Evolutionary conservation across 768 basidiomycete species (phyloP), one percentile per base, ranked within the genome.

Genomic region (Psilocybe tampanensis): DNA sequence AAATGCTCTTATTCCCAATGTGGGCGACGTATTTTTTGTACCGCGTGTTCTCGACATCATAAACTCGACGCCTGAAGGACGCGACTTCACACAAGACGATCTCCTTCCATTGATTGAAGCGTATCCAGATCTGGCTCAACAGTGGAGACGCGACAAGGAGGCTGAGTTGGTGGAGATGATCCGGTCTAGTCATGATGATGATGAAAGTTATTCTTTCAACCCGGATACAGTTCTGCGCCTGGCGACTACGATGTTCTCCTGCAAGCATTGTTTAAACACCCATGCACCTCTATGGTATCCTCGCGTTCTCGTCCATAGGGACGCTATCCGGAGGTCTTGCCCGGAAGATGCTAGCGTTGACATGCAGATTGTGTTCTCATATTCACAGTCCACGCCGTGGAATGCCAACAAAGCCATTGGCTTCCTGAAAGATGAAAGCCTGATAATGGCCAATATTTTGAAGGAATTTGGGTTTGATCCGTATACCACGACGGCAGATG

Each of bases 401-500:
- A 48, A 48, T 18, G 8, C 26, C 29, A 17, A 17, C 2, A 1
- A 48, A 32, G 5, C 9, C 5, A 32, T 48, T n/a, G 18, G 13
- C 29, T 48, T 48, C 29, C 15, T 17, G 22, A 34, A 48, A 17
- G n/a, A 48, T 7, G 47, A 48, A 15, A 33, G 24, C 17, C 15
- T 32, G 17, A 15, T n/a, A 8, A 12, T 48, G 26, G 29, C 47
- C 2, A 48, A 48, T 3, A 8, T 48, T n/a, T n/a, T 48, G 12
- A n/a, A 11, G 3, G n/a, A n/a, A 48, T 48, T 29, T 29, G 47
- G 47, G 8, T 47, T 61, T 24, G 64, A 70, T 52, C 66, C 67
- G 11, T 50, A 51, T 13, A 60, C 57, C 13, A 62, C 65, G 1
- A 66, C 65, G n/a, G 61, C 59, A 7, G 49, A 55, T 23, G 56